These are phyloP conservation scores for Glaciozyma antarctica DNA, from an alignment of 768 basidiomycete genomes.

Conservation along the genomic window DNA sequence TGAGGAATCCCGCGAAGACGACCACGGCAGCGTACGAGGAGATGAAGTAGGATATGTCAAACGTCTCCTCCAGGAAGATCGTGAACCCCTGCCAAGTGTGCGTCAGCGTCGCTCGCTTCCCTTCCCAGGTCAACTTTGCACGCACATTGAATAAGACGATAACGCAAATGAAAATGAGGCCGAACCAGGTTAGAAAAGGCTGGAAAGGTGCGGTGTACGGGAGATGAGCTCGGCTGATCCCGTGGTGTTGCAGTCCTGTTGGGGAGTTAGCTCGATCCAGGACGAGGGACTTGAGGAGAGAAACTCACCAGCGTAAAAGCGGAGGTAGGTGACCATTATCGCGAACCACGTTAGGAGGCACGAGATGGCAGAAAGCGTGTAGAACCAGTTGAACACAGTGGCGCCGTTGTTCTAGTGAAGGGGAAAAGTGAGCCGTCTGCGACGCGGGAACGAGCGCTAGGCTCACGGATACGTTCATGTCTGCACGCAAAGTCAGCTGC, in stretches of 20 bases:
- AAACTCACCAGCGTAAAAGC: no score
- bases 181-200: no score
- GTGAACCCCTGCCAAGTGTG: no score
- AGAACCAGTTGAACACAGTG: slow-evolving; percentile 33
- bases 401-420: slow-evolving; percentile 59
- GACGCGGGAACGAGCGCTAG: no score
- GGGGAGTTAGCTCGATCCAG: no score
- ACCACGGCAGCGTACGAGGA: not conserved
- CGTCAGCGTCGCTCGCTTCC: no score
- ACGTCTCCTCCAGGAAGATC: no score
- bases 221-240: slow-evolving; percentile 58
- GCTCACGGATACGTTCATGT: slow-evolving; percentile 68
- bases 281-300: no score
- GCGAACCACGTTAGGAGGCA: slow-evolving; percentile 60
- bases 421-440: no score
- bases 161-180: not conserved
- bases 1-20: not conserved
- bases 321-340: slow-evolving; percentile 64
- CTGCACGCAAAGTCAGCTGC: slow-evolving; percentile 53
- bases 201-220: no score
- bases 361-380: slow-evolving; percentile 6
- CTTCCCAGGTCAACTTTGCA: no score
- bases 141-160: not conserved
- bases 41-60: not conserved
- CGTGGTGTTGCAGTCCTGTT: slow-evolving; percentile 69